Evolutionary conservation across 192 early-diverging fungal genomes (phyloP), one percentile per base, ranked within the genome.

Genomic region (Linnemannia exigua): DNA sequence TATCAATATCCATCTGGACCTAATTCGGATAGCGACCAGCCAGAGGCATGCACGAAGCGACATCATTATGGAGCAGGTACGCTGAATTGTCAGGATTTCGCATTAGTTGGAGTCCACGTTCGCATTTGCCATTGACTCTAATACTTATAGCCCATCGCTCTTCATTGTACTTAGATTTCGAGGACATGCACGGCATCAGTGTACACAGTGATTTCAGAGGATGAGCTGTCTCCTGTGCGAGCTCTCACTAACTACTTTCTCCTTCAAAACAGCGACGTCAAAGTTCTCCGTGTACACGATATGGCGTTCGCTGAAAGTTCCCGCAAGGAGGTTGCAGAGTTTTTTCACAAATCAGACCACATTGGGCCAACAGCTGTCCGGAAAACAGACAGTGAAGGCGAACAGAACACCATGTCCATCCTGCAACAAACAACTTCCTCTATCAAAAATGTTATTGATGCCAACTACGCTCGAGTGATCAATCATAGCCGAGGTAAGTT

Each of bases 171-270:
- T 6, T 44, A 86, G 84, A 74, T 86, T 46, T 72, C 84, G 4
- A 76, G 76, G 35, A 31, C 52, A 20, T 80, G 84, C 44, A 71
- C 84, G 41, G 77, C 84, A 0, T 86, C 84, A 7, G 58, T 86
- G 9, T 86, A 80, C 44, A 80, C 68, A 4, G 66, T 86, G 9
- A 50, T 67, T 22, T 14, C 79, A 33, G 33, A 50, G 74, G 70
- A 80, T 38, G 84, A 86, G 46, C 31, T 5, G 6, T 76, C 84
- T 28, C 38, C 67, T 28, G 36, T 63, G 54, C 28, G 20, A 15
- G 84, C 78, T 1, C 79, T 86, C 36, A 80, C 67, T 25, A 86
- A 80, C 33, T 75, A 73, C 31, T 86, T 76, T 48, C 66, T 86
- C 7, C 50, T 63, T 17, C 84, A 67, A 3, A 76, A 86, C 70